Base-by-base conservation (phyloP, 2,329 filamentous ascomycete species). In the Mariannaea sp. region DNA sequence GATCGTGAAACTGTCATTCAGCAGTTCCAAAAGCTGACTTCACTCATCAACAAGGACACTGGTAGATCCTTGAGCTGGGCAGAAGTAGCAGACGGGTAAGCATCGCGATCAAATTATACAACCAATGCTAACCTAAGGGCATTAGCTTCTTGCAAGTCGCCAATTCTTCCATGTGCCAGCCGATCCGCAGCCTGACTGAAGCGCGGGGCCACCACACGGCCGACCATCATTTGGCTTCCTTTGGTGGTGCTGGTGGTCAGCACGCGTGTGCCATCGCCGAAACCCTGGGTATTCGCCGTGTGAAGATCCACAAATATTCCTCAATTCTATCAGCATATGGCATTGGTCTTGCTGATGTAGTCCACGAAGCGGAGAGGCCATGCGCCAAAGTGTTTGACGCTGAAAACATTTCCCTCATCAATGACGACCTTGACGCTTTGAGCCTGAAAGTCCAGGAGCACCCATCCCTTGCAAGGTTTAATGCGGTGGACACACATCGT, bases 81-180 rank as follows among this genome's bases (percentile, higher is more conserved):
- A n/a, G n/a, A n/a, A n/a, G n/a, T n/a, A n/a, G n/a, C n/a, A n/a
- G n/a, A n/a, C n/a, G 22, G 22, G 5, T 24, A 95, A 89, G 62
- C 81, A 85, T 66, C 84, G 81, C 19, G 7, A 13, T 14, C n/a
- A 20, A 2, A 16, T 32, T n/a, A 4, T 8, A 32, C 29, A 32
- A 29, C 13, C 22, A 24, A 24, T 24, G 22, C 22, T 5, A 8
- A 24, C 22, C 22, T 24, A 5, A 5, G 22, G 22, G 5, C 22
- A 5, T 5, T 61, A 92, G 92, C 0, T 96, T 95, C 69, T 80
- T 96, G 68, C 89, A 90, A 13, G 90, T 96, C 43, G 90, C 91
- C 3, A 94, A 95, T 65, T 90, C 93, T 74, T 86, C 89, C n/a
- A 95, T 96, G 91, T 90, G 89, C 1, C 79, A 92, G 40, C 92